Base-by-base conservation (phyloP, 2,329 filamentous ascomycete genomes). In the Xylogone sp. region DNA sequence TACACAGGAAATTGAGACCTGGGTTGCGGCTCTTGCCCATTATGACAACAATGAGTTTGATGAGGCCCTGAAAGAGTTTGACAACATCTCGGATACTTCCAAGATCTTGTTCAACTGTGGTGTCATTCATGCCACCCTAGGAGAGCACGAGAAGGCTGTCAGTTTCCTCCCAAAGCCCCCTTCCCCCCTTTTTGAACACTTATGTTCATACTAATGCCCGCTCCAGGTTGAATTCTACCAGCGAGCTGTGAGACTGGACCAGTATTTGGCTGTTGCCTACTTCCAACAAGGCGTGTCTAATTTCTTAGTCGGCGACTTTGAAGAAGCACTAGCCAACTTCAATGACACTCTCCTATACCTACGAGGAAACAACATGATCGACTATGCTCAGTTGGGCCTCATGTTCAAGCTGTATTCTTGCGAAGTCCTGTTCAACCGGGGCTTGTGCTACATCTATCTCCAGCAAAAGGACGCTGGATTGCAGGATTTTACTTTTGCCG, bases 21-120 rank as follows among this genome's bases (percentile, higher is more conserved):
- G 94, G 94, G 94, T 97, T 60, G 78, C 86, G 69, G 94, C 94
- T 71, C 83, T 99, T 50, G 84, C 77, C 62, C 86, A 87, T 68
- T 99, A 99, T 75, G 94, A 99, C 74, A 94, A 93, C 74, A 96
- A 96, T 73, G 90, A 99, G 66, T 97, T 96, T 72, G 93, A 97
- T 65, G 88, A 93, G 59, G 85, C 94, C 22, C 74, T 97, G 56
- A 82, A 78, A 62, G 83, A 88, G 55, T 97, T 99, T 67, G 88
- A 90, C 56, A 82, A 79, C 61, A 96, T 99, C 64, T 81, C 88
- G 55, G 94, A 97, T 69, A 99, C 94, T 0, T 97, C 94, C 62
- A 97, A 96, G 77, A 99, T 99, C 56, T 78, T 96, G 55, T 99
- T 99, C 78, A 99, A 99, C 67, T 95, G 93, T 71, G 94, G 94